These are phyloP conservation scores for Oldenlandia corymbosa DNA, from an alignment of 257 asterid genomes.

Conservation along the genomic window DNA sequence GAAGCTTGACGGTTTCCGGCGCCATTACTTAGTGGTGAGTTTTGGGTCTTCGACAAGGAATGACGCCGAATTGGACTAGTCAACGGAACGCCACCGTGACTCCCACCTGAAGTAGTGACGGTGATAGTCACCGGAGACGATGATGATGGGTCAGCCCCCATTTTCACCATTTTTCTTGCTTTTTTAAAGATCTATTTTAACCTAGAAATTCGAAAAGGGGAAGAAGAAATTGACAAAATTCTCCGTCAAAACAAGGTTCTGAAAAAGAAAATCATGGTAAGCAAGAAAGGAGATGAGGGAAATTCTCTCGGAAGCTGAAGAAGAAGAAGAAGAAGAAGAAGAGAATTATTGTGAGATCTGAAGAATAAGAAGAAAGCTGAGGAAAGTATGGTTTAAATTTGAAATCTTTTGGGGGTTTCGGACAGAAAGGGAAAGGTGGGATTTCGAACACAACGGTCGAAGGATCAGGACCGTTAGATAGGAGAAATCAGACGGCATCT, in stretches of 20 bases:
- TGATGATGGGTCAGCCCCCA: constrained; percentile 53
- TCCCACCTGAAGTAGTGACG: constrained; percentile 66
- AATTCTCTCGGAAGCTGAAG: not conserved
- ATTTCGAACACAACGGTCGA: constrained; percentile 66
- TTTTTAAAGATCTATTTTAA: not conserved
- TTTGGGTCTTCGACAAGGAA: constrained; percentile 54
- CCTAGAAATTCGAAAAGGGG: not conserved
- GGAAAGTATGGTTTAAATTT: constrained; percentile 28
- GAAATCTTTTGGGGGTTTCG: constrained; percentile 20
- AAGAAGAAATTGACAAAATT: constrained; percentile 4
- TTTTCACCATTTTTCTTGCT: constrained; percentile 39
- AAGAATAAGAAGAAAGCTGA: not conserved
- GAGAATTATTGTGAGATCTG: constrained; percentile 7
- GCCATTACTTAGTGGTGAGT: constrained; percentile 45
- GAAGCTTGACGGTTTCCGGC: constrained; percentile 22
- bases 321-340: constrained; percentile 12
- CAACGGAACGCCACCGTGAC: constrained; percentile 44
- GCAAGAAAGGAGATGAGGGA: not conserved
- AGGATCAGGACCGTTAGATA: constrained; percentile 30
- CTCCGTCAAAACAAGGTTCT: not conserved
- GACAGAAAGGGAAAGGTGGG: constrained; percentile 20
- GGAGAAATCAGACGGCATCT: constrained; percentile 33
- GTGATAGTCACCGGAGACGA: constrained; percentile 83
- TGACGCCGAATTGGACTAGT: constrained; percentile 79
- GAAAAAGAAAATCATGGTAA: constrained; percentile 4